Evolutionary conservation across 441 rosid genomes (phyloP), one percentile per base, ranked within the genome.

Genomic region (Adansonia rubrostipa): DNA sequence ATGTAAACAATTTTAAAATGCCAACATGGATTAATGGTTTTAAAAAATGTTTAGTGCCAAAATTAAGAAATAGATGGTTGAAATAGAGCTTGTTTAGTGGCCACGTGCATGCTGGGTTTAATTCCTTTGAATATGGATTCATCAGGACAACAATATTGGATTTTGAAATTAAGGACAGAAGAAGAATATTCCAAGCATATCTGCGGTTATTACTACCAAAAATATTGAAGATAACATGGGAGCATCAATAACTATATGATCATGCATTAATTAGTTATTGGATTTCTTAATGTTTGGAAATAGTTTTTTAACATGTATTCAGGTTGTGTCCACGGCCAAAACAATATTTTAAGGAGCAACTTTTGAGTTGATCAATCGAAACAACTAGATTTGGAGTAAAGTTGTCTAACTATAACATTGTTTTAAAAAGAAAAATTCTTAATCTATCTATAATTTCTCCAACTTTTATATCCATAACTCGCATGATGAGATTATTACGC

Each of bases 101-200:
- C 65, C 65, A 61, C 65, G n/a, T 61, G 65, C 40, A 61, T 61
- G 65, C n/a, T 4, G 65, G 36, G 22, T 22, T 61, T 17, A 61
- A 61, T 22, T 58, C 63, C 33, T 22, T 60, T 60, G 2, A 20
- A 4, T 3, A 3, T 0, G 57, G 19, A 53, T 53, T 53, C 15
- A 53, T 53, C n/a, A 53, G n/a, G 6, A 10, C 53, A 48, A 48
- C 13, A 10, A 1, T 48, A 9, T 53, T 14, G 17, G 57, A 4
- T 53, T 53, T 53, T 28, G 36, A 28, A 28, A 28, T 28, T 28
- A 28, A 28, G 2, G 36, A 28, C 36, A 28, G 36, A 28, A 28
- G 36, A 28, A 28, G 36, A 28, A 3, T 2, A 28, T 53, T 22
- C 13, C 13, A n/a, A 61, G n/a, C 66, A 62, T 62, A 17, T 62